Base-by-base conservation (phyloP, 495 filamentous ascomycete species). In the Trichocladium antarcticum region DNA sequence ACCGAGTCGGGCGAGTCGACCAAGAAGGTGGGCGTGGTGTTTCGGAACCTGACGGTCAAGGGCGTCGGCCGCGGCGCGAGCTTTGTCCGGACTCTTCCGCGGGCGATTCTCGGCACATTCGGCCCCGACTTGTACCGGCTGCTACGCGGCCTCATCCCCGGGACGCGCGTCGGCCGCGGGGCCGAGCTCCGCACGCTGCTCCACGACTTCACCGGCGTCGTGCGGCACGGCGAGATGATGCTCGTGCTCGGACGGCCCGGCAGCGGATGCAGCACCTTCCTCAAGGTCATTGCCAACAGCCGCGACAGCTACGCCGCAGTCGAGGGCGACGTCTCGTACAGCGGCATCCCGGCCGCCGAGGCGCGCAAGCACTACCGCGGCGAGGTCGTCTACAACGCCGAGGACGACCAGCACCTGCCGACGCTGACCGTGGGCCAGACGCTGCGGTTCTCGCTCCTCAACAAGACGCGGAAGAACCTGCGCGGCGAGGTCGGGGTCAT, bases 11-110 rank as follows among this genome's bases (percentile, higher is more conserved):
- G 78, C 6, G 75, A 74, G 24, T 86, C 85, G 0, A 77, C 81
- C 34, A 94, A 93, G 69, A 87, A 84, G 56, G 77, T 94, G 17
- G 89, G 89, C 3, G 83, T 95, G 1, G 73, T 89, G 1, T 95
- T 86, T 67, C 85, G 84, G 68, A 73, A 85, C 58, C 69, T 90
- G 31, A 85, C 77, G 0, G 87, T 90, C 31, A 81, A 84, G 63
- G 87, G 85, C 34, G 68, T 83, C 8, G 75, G 79, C 45, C 78
- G 78, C 8, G 79, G 78, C 1, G 72, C 83, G 0, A 77, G 75
- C 1, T 84, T 85, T 51, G 84, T 85, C 15, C 77, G 79, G 15
- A 87, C 85, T 0, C 69, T 93, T 0, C 86, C 85, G 3, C 75
- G 86, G 56, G 86, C 86, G 5, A 74, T 93, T 42, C 46, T 87